Evolutionary conservation across 2,329 filamentous ascomycete genomes (phyloP).

Genomic region (Colletotrichum coccodes): DNA sequence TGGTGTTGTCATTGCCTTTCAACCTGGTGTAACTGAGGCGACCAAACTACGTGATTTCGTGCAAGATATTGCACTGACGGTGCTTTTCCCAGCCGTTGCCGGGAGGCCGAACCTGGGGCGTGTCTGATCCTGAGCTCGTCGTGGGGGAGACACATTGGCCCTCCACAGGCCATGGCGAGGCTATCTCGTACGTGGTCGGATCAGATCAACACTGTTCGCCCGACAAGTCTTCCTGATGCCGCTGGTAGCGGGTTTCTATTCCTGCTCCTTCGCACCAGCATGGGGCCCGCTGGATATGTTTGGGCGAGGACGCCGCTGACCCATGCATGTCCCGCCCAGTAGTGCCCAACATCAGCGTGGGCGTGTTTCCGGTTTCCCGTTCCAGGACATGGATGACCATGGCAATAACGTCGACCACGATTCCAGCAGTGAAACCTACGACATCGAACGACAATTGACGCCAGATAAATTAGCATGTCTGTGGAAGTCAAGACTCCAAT

Average conservation of each 20-base stretch:
- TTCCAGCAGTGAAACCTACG: neutral
- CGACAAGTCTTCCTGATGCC: neutral
- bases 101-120: neutral
- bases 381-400: neutral
- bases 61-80: neutral
- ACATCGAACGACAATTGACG: neutral
- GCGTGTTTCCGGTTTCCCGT: conserved; percentile 12
- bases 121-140: conserved; percentile 6
- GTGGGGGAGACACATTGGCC: conserved; percentile 11
- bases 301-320: neutral
- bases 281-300: conserved; percentile 1
- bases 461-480: conserved; percentile 20
- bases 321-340: neutral
- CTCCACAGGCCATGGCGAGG: neutral
- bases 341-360: neutral
- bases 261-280: neutral
- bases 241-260: conserved; percentile 14
- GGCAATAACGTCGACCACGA: neutral
- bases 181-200: conserved; percentile 2
- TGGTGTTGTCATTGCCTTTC: neutral
- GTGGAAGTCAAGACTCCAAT: neutral
- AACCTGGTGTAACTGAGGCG: neutral
- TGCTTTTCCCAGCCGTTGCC: neutral
- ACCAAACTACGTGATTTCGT: neutral
- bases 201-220: conserved; percentile 4